phyloP scores from a whole-genome alignment of 306 rosid genomes.

The Elaeagnus macrophylla region DNA sequence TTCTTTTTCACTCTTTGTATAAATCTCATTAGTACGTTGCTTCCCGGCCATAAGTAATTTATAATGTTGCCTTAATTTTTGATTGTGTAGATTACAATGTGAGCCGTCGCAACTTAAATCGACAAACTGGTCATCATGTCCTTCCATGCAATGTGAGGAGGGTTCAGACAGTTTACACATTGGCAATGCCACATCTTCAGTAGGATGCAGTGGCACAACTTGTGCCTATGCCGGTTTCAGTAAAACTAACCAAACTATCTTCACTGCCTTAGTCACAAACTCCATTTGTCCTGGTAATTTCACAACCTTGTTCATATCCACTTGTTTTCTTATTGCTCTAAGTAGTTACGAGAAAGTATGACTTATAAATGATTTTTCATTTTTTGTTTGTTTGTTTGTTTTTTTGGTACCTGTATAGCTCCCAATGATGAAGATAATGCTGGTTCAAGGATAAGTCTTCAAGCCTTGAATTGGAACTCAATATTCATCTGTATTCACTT shows the following conservation, averaged over 20 bases:
- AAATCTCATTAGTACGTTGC: no score
- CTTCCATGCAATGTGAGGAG: conserved; percentile 33
- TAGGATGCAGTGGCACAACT: conserved; percentile 31
- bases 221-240: conserved; percentile 67
- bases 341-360: no score
- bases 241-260: conserved; percentile 18
- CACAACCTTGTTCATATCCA: not conserved
- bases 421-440: conserved; percentile 1
- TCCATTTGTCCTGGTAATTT: conserved; percentile 60
- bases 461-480: conserved; percentile 33
- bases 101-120: conserved; percentile 33
- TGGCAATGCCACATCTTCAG: conserved; percentile 27
- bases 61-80: no score
- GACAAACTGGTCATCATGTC: conserved; percentile 41
- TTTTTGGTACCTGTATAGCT: conserved; percentile 27
- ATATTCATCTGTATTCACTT: conserved; percentile 15
- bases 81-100: conserved; percentile 42
- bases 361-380: not conserved
- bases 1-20: not conserved
- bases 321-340: not conserved
- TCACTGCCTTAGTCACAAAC: conserved; percentile 14
- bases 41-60: not conserved
- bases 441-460: conserved; percentile 26
- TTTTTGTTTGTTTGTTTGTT: not conserved
- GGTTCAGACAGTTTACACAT: conserved; percentile 15